Conservation (phyloP, 768 basidiomycete genomes). For the Mycena vitilis region DNA sequence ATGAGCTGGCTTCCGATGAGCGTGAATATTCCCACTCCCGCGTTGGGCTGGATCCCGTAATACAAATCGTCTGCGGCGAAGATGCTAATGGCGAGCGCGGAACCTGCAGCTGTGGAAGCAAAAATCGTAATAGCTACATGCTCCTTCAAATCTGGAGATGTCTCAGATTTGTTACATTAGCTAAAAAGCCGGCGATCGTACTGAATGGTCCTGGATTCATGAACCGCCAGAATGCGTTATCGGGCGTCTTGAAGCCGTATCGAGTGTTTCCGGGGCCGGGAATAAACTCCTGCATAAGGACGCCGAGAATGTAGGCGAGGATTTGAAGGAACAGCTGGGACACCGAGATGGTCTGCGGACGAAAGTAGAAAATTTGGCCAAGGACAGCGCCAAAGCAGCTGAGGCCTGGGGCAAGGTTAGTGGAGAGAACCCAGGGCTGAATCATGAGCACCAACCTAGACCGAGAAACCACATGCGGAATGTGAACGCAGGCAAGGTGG, state of each 20-base stretch:
- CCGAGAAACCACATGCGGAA: conserved; percentile 69
- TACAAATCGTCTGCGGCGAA: conserved; percentile 66
- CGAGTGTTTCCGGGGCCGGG: conserved; percentile 49
- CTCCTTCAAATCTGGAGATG: conserved; percentile 63
- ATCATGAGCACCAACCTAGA: conserved; percentile 35
- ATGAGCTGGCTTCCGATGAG: conserved; percentile 53
- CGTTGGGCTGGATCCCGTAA: conserved; percentile 59
- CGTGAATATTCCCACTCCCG: conserved; percentile 56
- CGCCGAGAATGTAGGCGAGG: conserved; percentile 64
- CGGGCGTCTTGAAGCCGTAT: conserved; percentile 42
- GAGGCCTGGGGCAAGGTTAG: conserved; percentile 46
- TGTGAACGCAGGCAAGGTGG: conserved; percentile 60
- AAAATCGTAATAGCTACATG: conserved; percentile 74
- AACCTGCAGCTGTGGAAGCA: conserved; percentile 67
- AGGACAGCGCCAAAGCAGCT: conserved; percentile 67
- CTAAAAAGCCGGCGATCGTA: conserved; percentile 30
- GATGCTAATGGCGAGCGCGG: conserved; percentile 68
- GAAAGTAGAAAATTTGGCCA: conserved; percentile 65
- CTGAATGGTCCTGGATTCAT: conserved; percentile 75
- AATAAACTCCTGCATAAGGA: conserved; percentile 53
- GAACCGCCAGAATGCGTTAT: conserved; percentile 62
- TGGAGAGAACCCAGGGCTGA: background rate
- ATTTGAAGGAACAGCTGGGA: conserved; percentile 64
- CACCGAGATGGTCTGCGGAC: conserved; percentile 62
- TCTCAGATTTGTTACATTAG: conserved; percentile 28